Percentiles rank a stretch among this genome's conserved stretches.
Evolutionary conservation across 805 yeast genomes (phyloP).

Genomic region (Ogataea sp.): DNA sequence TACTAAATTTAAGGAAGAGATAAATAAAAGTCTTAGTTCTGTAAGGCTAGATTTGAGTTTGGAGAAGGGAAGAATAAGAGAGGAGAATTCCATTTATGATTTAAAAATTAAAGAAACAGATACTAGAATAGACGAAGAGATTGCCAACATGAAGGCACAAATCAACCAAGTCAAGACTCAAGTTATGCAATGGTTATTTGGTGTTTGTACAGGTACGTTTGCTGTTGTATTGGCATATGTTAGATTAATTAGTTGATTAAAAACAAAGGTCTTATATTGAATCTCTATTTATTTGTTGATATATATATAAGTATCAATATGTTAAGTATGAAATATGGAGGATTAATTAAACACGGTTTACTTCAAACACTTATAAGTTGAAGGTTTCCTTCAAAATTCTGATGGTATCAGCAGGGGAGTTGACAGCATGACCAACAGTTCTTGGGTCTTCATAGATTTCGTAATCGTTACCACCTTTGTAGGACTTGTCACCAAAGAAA

Average conservation of each 20-base stretch:
- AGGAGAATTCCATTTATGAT: constrained; percentile 89
- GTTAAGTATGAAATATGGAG: neutral
- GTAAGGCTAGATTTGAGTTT: constrained; percentile 85
- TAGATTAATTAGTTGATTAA: constrained; percentile 34
- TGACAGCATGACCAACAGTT: constrained; percentile 94
- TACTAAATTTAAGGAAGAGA: constrained; percentile 81
- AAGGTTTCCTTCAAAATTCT: constrained; percentile 79
- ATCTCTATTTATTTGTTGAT: too few species aligned
- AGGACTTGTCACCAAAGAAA: constrained; percentile 98
- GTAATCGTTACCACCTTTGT: constrained; percentile 97
- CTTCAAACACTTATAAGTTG: constrained; percentile 28
- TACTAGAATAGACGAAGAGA: constrained; percentile 91
- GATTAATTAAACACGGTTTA: neutral
- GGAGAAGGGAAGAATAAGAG: constrained; percentile 93
- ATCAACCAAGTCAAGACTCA: constrained; percentile 93
- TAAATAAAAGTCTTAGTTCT: constrained; percentile 81
- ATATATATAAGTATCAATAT: too few species aligned
- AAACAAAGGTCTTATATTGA: too few species aligned
- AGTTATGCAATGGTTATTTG: constrained; percentile 97
- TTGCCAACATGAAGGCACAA: constrained; percentile 90
- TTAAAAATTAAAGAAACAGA: constrained; percentile 91
- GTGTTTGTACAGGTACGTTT: constrained; percentile 97
- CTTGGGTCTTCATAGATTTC: constrained; percentile 90
- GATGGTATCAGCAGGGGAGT: constrained; percentile 82
- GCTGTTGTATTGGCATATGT: constrained; percentile 91